Evolutionary conservation across 352 stramenopile genomes (phyloP).

Genomic region (Blastocystis sp.): DNA sequence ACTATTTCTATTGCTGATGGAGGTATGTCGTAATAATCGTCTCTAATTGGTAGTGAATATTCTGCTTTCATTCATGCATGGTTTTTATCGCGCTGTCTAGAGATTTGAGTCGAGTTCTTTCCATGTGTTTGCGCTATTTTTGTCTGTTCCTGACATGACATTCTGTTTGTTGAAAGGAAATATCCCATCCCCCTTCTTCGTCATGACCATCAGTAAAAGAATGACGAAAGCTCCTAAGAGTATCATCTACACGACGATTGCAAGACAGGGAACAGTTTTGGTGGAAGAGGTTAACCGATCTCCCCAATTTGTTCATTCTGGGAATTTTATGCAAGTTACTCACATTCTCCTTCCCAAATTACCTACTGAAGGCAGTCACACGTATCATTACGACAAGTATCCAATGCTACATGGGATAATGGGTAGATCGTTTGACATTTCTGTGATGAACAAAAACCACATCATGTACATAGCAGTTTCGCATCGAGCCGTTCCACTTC

Average conservation of each 20-base stretch:
- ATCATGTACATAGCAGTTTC: conserved; percentile 20
- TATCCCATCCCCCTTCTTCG: conserved; percentile 57
- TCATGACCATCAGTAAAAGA: background rate
- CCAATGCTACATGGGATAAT: background rate
- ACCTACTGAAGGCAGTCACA: conserved; percentile 19
- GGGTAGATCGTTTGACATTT: conserved; percentile 2
- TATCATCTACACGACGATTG: conserved; percentile 25
- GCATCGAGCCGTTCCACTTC: background rate
- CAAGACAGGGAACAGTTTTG: background rate
- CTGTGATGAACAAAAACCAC: background rate
- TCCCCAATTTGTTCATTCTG: conserved; percentile 24
- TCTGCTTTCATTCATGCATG: background rate
- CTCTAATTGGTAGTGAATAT: background rate
- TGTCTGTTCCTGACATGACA: background rate
- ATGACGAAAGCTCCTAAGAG: conserved; percentile 15
- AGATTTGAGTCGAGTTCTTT: background rate
- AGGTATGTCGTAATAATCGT: background rate
- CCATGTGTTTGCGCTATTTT: background rate
- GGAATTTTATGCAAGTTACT: conserved; percentile 37
- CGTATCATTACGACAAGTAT: conserved; percentile 42
- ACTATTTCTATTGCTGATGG: background rate
- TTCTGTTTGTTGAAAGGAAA: background rate
- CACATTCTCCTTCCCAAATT: conserved; percentile 34
- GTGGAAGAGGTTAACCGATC: conserved; percentile 37
- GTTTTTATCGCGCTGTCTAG: background rate